Base-by-base conservation (phyloP, 2,329 filamentous ascomycete genomes). In the Ophiostoma pallidulum region DNA sequence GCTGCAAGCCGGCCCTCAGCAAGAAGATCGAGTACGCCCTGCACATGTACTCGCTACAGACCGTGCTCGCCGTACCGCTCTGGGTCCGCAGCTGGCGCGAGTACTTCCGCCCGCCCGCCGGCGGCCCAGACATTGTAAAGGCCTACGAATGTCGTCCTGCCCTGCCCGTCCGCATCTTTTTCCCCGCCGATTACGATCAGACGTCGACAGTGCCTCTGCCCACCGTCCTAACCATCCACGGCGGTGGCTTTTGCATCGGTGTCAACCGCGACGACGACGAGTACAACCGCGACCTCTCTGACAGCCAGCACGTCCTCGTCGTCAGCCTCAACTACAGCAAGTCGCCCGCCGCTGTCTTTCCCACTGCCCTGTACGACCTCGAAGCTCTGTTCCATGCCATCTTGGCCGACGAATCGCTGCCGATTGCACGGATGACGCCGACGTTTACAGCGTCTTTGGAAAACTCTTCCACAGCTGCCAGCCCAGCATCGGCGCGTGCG, bases 161-260 rank as follows among this genome's bases (percentile, higher is more conserved):
- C 12, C 52, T 66, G 6, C 60, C 62, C 14, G 55, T 66, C 13
- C 62, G 63, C 41, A 61, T 72, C 46, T 72, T 70, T 58, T 64
- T 66, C 45, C 69, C 70, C 1, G 53, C 55, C 4, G 52, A 51
- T 42, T 62, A 66, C 51, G 60, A 67, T 52, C 54, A 56, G 40
- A 56, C 59, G 5, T 46, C 48, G 12, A 48, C 58, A 9, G 41
- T 50, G 1, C 57, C 58, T 4, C 59, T 67, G 8, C 70, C 72
- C 3, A 62, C 70, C 2, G 64, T 74, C 36, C 60, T 77, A 38
- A 65, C 69, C 48, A 65, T 75, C 54, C 73, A 77, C 55, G 73
- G 72, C 48, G 72, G 73, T 51, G 72, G 71, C 29, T 74, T 71
- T 56, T 62, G 62, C 37, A 33, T 75, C 40, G 65, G 67, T 57